Evolutionary conservation across 495 filamentous ascomycete genomes (phyloP), one percentile per base, ranked within the genome.

Genomic region (Aspergillus affinis): DNA sequence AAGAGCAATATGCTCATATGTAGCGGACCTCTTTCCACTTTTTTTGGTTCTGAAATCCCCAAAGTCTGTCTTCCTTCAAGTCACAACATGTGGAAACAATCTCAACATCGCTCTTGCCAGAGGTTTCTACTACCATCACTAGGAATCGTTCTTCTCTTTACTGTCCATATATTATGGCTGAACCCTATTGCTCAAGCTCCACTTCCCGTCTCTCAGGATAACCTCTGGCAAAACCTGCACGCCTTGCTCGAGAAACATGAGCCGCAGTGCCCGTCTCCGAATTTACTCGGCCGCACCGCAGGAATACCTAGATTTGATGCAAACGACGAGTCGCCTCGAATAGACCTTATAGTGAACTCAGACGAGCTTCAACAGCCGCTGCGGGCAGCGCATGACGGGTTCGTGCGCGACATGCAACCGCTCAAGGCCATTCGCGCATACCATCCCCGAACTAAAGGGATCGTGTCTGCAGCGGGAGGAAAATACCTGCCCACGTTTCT

Each of bases 391-490:
- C 76, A 80, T 52, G 60, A 69, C 41, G 49, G 59, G 3, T 78
- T 76, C 62, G 66, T 76, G 8, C 48, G 66, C 0, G 57, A 61
- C 8, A 69, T 78, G n/a, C 46, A 57, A 59, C 21, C 27, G 29
- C 12, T 61, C 21, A 23, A 64, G n/a, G 1, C 54, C 12, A 10
- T 63, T 56, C 9, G 60, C 47, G n/a, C 68, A 71, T 44, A 72
- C 57, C 54, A 60, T n/a, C 51, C 58, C 13, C 54, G 61, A 41
- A 75, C 79, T 4, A 66, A 58, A 10, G 82, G 82, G 7, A 76
- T 84, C 29, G 82, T 82, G 18, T 78, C 76, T 2, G 68, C 72
- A 13, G 75, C 75, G 9, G 69, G 72, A 5, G 70, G 68, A 3
- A 58, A 55, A 36, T 74, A 71, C 46, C 26, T 77, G 7, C 71